Base-by-base conservation (phyloP, 495 filamentous ascomycete species). In the Endocarpon pusillum region DNA sequence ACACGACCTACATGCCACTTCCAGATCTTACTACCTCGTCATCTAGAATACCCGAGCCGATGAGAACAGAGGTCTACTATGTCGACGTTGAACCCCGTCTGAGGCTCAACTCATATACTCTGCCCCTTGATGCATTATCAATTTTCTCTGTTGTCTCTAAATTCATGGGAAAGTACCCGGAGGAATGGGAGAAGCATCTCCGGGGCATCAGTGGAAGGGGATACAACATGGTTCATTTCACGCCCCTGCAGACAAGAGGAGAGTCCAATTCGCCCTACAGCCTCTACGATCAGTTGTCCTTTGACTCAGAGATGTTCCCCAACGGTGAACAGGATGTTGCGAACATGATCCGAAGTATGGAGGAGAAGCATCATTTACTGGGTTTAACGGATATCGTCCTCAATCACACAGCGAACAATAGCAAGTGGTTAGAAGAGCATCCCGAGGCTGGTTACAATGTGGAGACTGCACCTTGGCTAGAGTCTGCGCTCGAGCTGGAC, bases 171-270 rank as follows among this genome's bases (percentile, higher is more conserved):
- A 73, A 75, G 45, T 89, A 81, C 45, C 86, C 89, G 1, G 59
- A 62, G 1, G 77, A 85, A 39, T 99, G 86, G 86, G 74, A 94
- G 37, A 73, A 69, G 11, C 85, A 96, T 49, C 65, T 96, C 34
- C 62, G 69, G 40, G 89, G 89, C 25, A 89, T 96, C 42, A 73
- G 77, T 39, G 71, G 78, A 32, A 68, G 89, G 22, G 83, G 84
- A 4, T 99, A 99, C 59, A 99, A 99, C 54, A 93, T 96, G 83
- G 71, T 99, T 35, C 91, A 99, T 54, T 99, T 96, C 49, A 94
- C 91, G 3, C 91, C 91, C 5, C 60, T 96, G 44, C 89, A 85
- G 66, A 64, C 79, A 35, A 72, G 91, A 29, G 91, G 91, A 18
- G 66, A 60, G 10, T 94, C 87, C 10, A 92, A 96, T 49, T 96